Conservation (phyloP, 306 rosid genomes). For the Corylus avellana region DNA sequence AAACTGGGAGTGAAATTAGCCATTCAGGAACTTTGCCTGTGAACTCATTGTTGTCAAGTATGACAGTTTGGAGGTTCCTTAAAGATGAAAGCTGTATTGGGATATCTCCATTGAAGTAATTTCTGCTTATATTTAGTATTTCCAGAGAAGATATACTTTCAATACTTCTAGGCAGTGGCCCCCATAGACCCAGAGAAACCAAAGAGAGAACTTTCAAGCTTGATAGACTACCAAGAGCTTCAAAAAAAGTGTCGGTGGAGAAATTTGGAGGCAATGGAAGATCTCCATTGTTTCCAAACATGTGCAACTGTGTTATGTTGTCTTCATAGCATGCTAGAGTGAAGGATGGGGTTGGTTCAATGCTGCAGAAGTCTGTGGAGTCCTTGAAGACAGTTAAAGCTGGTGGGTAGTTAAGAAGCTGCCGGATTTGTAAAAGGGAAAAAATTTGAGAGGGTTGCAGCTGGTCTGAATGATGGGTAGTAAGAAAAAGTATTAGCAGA, state of each 20-base stretch:
- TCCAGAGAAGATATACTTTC: conserved; percentile 59
- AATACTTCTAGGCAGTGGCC: conserved; percentile 61
- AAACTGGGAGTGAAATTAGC: conserved; percentile 58
- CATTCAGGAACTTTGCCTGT: conserved; percentile 57
- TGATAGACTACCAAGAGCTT: conserved; percentile 47
- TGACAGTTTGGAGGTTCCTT: conserved; percentile 65
- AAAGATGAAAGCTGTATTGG: conserved; percentile 58
- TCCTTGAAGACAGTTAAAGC: conserved; percentile 39
- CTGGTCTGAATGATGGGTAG: conserved; percentile 50
- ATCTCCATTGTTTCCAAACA: conserved; percentile 48
- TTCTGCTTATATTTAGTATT: conserved; percentile 74
- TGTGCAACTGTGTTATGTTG: conserved; percentile 74
- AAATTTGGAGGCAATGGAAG: conserved; percentile 43
- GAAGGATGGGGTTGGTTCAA: conserved; percentile 64
- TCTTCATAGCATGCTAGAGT: conserved; percentile 74
- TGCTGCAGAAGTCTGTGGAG: conserved; percentile 55
- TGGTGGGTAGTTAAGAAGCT: conserved; percentile 68
- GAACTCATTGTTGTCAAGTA: conserved; percentile 72
- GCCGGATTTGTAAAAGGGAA: conserved; percentile 55
- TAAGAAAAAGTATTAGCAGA: conserved; percentile 43
- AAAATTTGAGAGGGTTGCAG: conserved; percentile 48
- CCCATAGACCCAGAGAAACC: conserved; percentile 75
- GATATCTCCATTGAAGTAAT: conserved; percentile 60
- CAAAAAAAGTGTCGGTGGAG: conserved; percentile 53
- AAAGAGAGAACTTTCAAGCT: conserved; percentile 75